A percentile compares a stretch with the other conserved stretches of the same genome.
Conservation (phyloP, 2,329 filamentous ascomycete species). For the Epichloe uncinata region DNA sequence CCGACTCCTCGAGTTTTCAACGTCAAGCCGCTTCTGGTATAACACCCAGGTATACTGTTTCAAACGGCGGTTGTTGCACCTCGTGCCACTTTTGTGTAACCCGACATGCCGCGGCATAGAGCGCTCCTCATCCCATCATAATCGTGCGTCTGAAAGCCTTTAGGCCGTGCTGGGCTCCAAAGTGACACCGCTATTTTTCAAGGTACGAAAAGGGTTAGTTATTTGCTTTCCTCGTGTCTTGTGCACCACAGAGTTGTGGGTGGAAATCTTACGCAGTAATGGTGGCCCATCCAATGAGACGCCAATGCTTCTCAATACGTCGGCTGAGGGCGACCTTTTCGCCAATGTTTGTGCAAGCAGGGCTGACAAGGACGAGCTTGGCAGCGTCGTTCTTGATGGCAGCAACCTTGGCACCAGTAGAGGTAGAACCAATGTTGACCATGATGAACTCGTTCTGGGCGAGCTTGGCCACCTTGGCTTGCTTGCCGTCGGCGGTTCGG, state of each 20-base stretch:
- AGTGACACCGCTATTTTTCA: constrained; percentile 34
- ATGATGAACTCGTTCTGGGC: constrained; percentile 98
- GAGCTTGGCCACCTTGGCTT: constrained; percentile 97
- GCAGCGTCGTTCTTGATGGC: constrained; percentile 97
- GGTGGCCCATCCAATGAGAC: constrained; percentile 82
- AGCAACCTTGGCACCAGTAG: constrained; percentile 92
- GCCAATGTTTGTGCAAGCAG: constrained; percentile 91
- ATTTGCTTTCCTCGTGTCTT: background rate
- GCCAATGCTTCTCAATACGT: constrained; percentile 99
- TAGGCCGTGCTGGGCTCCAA: constrained; percentile 37
- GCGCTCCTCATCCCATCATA: constrained; percentile 4
- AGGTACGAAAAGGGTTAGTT: background rate
- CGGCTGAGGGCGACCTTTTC: constrained; percentile 95
- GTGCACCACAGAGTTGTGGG: background rate
- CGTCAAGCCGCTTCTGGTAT: constrained; percentile 1
- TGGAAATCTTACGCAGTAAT: constrained; percentile 49
- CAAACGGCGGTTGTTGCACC: background rate
- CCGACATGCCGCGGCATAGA: background rate
- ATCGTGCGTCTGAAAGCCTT: constrained; percentile 6
- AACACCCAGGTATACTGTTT: background rate
- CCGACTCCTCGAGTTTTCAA: background rate
- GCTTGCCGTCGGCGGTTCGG: constrained; percentile 95
- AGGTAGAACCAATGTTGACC: constrained; percentile 98
- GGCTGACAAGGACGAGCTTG: constrained; percentile 83
- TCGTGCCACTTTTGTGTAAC: background rate